These are phyloP conservation scores for Phytophthora pistaciae DNA, from an alignment of 352 stramenopile genomes.

Conservation along the genomic window DNA sequence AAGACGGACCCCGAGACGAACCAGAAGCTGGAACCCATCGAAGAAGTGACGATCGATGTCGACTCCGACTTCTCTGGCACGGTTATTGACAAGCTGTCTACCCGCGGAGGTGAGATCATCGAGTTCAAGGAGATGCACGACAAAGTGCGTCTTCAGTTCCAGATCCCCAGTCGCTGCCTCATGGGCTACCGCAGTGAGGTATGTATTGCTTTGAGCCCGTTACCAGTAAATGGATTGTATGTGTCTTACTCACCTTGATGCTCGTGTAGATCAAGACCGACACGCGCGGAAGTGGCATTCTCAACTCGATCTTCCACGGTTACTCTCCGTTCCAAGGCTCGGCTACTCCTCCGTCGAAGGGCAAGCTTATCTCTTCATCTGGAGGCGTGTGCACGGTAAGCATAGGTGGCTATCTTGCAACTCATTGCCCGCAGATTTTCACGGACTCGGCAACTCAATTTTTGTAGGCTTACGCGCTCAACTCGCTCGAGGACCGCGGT, in stretches of 20 bases:
- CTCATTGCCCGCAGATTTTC: background rate
- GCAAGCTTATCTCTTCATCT: constrained; percentile 85
- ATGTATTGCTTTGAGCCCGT: constrained; percentile 11
- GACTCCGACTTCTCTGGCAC: constrained; percentile 96
- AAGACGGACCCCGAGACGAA: constrained; percentile 88
- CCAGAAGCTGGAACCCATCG: constrained; percentile 88
- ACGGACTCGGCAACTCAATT: background rate
- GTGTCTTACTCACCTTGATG: constrained; percentile 12
- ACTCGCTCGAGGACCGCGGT: constrained; percentile 92
- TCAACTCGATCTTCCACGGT: constrained; percentile 98
- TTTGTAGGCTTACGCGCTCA: constrained; percentile 91
- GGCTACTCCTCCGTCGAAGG: constrained; percentile 79
- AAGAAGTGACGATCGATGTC: constrained; percentile 97
- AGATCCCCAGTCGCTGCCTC: constrained; percentile 96
- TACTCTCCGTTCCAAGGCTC: constrained; percentile 91
- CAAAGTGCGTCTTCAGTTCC: constrained; percentile 96
- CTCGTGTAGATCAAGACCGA: constrained; percentile 93
- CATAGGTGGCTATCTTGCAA: background rate
- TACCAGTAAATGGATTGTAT: background rate
- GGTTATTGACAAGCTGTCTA: constrained; percentile 98
- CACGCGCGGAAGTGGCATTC: constrained; percentile 95
- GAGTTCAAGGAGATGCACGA: constrained; percentile 94
- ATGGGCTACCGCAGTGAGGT: constrained; percentile 96
- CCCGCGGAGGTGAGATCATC: constrained; percentile 93
- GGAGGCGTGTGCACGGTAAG: constrained; percentile 72